A percentile compares a stretch with the other conserved stretches of the same genome.
Conservation (phyloP, 305 asterid genomes). For the Fraxinus sp. region DNA sequence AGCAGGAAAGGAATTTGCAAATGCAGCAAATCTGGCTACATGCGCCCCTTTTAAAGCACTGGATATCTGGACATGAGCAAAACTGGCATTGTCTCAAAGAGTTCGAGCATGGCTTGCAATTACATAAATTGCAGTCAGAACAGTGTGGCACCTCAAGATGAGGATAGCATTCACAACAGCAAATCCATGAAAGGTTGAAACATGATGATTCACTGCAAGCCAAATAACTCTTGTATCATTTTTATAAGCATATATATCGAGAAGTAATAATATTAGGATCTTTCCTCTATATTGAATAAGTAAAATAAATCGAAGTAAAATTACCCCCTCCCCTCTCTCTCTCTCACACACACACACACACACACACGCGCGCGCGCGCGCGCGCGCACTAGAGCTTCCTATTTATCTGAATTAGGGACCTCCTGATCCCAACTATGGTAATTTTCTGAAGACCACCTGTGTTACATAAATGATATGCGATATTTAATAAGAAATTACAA, state of each 20-base stretch:
- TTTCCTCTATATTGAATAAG: background rate
- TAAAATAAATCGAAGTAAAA: no score
- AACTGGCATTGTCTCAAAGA: slow-evolving; percentile 38
- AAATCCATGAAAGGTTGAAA: slow-evolving; percentile 47
- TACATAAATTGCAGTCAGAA: slow-evolving; percentile 38
- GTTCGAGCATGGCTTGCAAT: slow-evolving; percentile 37
- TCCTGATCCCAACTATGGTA: background rate
- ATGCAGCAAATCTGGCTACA: slow-evolving; percentile 40
- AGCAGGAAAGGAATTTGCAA: slow-evolving; percentile 41
- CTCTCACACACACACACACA: no score
- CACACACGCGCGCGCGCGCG: no score
- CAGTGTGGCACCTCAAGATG: slow-evolving; percentile 34
- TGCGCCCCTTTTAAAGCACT: slow-evolving; percentile 32
- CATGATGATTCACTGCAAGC: slow-evolving; percentile 47
- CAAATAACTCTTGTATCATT: background rate
- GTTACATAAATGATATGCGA: background rate
- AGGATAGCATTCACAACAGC: slow-evolving; percentile 40
- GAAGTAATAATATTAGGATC: background rate
- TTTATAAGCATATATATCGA: background rate
- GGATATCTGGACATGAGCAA: slow-evolving; percentile 39
- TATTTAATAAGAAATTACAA: background rate
- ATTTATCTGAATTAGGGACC: background rate
- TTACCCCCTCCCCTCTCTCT: no score
- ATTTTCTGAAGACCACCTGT: background rate
- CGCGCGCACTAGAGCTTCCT: background rate